Evolutionary conservation across 2,329 filamentous ascomycete genomes (phyloP).

Genomic region (Trichoderma brevicompactum): DNA sequence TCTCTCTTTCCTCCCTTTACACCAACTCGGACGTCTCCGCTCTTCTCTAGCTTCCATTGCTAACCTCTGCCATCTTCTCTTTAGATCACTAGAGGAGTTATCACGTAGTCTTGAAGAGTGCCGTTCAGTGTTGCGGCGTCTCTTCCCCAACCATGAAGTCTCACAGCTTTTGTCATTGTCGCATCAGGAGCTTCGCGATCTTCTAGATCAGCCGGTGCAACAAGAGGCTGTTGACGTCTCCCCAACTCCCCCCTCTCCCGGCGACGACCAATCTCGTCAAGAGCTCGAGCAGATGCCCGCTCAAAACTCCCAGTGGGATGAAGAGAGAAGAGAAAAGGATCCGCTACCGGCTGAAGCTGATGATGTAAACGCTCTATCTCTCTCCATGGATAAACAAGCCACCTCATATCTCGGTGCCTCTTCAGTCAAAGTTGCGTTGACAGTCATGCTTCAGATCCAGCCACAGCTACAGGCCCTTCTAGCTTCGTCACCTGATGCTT

Average conservation of each 20-base stretch:
- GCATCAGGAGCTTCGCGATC: constrained; percentile 62
- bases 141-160: constrained; percentile 63
- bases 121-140: constrained; percentile 62
- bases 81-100: constrained; percentile 62
- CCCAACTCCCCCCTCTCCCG: not conserved
- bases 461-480: constrained; percentile 38
- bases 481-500: not conserved
- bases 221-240: constrained; percentile 48
- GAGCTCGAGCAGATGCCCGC: constrained; percentile 72
- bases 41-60: not conserved
- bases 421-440: constrained; percentile 64
- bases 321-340: constrained; percentile 60
- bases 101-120: constrained; percentile 70
- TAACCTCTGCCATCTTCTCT: constrained; percentile 21
- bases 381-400: constrained; percentile 58
- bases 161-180: constrained; percentile 58
- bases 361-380: constrained; percentile 57
- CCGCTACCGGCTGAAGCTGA: constrained; percentile 67
- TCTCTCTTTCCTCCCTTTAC: too few species aligned
- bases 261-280: constrained; percentile 47
- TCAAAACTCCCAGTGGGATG: constrained; percentile 68
- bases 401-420: constrained; percentile 67
- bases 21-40: not conserved
- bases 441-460: constrained; percentile 55
- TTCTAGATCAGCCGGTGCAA: constrained; percentile 54